phyloP scores from a whole-genome alignment of 2,329 filamentous ascomycete species.

The Aspergillus ustus region DNA sequence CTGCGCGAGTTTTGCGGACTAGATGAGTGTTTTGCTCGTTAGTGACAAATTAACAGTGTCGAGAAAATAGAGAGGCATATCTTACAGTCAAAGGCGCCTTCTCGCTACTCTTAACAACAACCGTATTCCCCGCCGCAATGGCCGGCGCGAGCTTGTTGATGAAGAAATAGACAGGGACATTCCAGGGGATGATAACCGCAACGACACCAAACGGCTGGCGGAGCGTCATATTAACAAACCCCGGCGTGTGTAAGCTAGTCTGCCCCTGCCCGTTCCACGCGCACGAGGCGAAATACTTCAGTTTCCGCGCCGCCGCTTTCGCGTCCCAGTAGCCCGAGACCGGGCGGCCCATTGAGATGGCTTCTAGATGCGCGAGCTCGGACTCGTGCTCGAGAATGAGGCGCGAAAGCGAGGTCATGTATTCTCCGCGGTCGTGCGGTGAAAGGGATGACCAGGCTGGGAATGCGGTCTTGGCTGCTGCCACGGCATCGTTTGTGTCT shows the following conservation, averaged over 20 bases:
- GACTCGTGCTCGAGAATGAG: slow-evolving; percentile 34
- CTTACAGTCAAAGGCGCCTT: slow-evolving; percentile 63
- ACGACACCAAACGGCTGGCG: slow-evolving; percentile 62
- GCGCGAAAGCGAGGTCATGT: slow-evolving; percentile 38
- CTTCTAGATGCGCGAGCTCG: slow-evolving; percentile 42
- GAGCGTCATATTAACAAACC: slow-evolving; percentile 32
- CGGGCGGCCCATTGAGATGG: slow-evolving; percentile 42
- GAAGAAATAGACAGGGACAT: slow-evolving; percentile 54
- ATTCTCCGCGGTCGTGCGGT: slow-evolving; percentile 34
- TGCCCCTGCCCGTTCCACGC: slow-evolving; percentile 37
- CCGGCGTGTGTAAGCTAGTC: slow-evolving; percentile 36
- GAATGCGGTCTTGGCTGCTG: slow-evolving; percentile 43
- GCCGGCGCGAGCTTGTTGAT: slow-evolving; percentile 63
- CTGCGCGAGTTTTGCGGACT: slow-evolving; percentile 43
- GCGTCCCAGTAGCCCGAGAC: slow-evolving; percentile 35
- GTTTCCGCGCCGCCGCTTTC: slow-evolving; percentile 23
- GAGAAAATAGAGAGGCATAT: not conserved
- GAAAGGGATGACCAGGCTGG: slow-evolving; percentile 45
- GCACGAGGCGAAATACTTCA: slow-evolving; percentile 35
- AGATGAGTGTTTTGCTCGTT: not conserved
- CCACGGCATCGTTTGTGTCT: slow-evolving; percentile 43
- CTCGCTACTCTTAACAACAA: slow-evolving; percentile 67
- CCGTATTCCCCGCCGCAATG: slow-evolving; percentile 63
- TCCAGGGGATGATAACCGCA: slow-evolving; percentile 65
- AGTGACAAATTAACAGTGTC: not conserved